Evolutionary conservation across 805 yeast genomes (phyloP).

Genomic region (Saccharomyces mikatae): DNA sequence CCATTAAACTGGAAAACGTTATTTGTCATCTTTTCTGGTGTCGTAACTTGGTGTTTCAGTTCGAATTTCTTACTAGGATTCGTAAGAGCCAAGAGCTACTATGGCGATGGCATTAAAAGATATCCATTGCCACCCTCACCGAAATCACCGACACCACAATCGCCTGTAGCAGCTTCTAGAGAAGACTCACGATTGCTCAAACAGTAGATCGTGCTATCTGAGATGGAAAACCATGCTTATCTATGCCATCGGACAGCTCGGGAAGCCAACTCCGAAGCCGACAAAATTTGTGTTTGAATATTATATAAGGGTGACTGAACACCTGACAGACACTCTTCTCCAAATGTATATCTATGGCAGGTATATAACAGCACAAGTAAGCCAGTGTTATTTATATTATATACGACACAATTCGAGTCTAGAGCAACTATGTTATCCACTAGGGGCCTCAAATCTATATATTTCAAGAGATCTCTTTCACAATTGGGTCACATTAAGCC

Average conservation of each 20-base stretch:
- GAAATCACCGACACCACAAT: neutral
- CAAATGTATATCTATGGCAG: neutral
- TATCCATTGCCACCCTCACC: neutral
- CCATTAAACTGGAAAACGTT: constrained; percentile 60
- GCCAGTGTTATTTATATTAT: neutral
- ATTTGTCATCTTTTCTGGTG: constrained; percentile 33
- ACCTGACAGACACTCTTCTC: neutral
- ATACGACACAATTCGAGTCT: neutral
- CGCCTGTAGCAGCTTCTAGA: neutral
- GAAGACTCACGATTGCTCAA: neutral
- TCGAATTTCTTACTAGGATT: constrained; percentile 63
- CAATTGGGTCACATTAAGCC: constrained; percentile 50
- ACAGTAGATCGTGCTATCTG: neutral
- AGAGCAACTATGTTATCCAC: neutral
- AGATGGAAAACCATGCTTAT: neutral
- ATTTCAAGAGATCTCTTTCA: constrained; percentile 30
- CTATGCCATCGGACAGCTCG: neutral
- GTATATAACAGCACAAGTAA: neutral
- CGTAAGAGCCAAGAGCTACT: constrained; percentile 43
- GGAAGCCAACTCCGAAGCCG: neutral
- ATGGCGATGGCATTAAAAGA: constrained; percentile 22
- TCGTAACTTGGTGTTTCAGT: constrained; percentile 43
- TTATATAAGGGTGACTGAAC: neutral
- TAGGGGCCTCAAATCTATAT: neutral
- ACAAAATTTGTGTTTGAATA: neutral